phyloP scores from a whole-genome alignment of 495 filamentous ascomycete species.

The Daldinia decipiens region DNA sequence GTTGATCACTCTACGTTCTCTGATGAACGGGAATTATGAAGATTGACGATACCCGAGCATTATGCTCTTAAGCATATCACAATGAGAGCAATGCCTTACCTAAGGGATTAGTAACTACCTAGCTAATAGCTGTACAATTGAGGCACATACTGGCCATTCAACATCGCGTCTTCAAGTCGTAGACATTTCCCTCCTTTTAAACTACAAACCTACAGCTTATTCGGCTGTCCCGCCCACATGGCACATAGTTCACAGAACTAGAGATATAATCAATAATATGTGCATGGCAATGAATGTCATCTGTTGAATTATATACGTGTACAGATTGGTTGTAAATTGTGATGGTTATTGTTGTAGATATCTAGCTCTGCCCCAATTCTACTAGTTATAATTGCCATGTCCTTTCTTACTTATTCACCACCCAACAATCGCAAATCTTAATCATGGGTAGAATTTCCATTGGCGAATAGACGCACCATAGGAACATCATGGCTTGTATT shows the following conservation, averaged over 20 bases:
- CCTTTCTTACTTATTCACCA: background rate
- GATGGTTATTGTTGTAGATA: conserved; percentile 1
- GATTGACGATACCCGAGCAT: conserved; percentile 44
- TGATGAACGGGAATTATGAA: conserved; percentile 28
- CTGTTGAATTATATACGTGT: background rate
- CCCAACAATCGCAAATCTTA: background rate
- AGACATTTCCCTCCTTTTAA: conserved; percentile 12
- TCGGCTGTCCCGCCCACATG: background rate
- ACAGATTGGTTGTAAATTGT: background rate
- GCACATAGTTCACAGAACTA: conserved; percentile 7
- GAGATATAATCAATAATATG: conserved; percentile 21
- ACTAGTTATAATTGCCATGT: background rate
- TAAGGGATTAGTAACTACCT: conserved; percentile 32
- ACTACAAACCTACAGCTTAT: background rate
- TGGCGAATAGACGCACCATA: conserved; percentile 21
- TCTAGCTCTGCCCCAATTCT: conserved; percentile 4
- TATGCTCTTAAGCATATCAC: conserved; percentile 32
- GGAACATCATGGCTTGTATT: conserved; percentile 32
- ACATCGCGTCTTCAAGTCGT: conserved; percentile 18
- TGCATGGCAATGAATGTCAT: conserved; percentile 11
- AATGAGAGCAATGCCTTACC: conserved; percentile 36
- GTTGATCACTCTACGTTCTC: conserved; percentile 22
- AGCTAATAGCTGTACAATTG: conserved; percentile 32
- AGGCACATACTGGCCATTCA: conserved; percentile 29
- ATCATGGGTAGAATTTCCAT: background rate